Base-by-base conservation (phyloP, 2,329 filamentous ascomycete species). In the Aureobasidium uvarum region DNA sequence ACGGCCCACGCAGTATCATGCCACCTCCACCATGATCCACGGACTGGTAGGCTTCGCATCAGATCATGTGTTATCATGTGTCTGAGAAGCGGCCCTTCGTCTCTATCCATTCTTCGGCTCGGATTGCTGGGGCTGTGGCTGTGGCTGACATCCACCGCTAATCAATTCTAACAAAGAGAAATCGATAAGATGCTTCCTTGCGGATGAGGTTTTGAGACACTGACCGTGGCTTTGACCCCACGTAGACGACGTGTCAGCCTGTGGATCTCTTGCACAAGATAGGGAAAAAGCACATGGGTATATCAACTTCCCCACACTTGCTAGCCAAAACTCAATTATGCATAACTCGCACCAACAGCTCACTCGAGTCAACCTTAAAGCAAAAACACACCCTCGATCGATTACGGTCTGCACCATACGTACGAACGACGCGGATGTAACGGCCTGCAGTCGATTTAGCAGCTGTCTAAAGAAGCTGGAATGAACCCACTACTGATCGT, bases 311-410 rank as follows among this genome's bases (percentile, higher is more conserved):
- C 43, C 56, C 56, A 48, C 56, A 46, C 18, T 45, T 31, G 14
- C 31, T 45, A 56, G 28, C 31, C n/a, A 60, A 60, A 60, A 60
- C 41, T 48, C 43, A 23, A 48, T 45, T 31, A 18, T 16, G 28
- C 39, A 59, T 18, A 59, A 38, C 1, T 31, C 38, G 41, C 31
- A 45, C 7, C 55, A 31, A 46, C 41, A 58, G 55, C 25, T 31
- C 11, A 58, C 39, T 43, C 14, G 38, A 25, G n/a, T 45, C 25
- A 58, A 45, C 55, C 25, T 28, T 41, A 56, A 31, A 39, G 16
- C 31, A 11, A 33, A 56, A 13, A 23, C 16, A 14, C 28, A 5
- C 4, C n/a, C 38, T 31, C 54, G 25, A 38, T 46, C n/a, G 14
- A 8, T 8, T 23, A 31, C 5, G 43, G 28, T 14, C 56, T 43